A percentile compares a stretch with the other conserved stretches of the same genome.
These are phyloP conservation scores for Camellia granthamiana DNA, from an alignment of 148 eudicot species.

Conservation along the genomic window DNA sequence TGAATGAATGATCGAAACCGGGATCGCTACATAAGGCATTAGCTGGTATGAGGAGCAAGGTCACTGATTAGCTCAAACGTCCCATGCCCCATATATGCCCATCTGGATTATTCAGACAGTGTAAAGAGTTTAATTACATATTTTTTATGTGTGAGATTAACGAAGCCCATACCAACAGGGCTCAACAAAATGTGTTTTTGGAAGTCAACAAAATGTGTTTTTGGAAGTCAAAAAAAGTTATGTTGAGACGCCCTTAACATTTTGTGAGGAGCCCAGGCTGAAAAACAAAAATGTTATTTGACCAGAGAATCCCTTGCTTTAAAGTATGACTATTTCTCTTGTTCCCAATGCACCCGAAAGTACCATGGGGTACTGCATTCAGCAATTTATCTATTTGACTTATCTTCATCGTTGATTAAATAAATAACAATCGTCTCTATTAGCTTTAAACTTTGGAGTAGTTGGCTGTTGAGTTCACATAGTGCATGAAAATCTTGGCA, in stretches of 20 bases:
- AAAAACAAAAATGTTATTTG: neutral
- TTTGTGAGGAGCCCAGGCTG: neutral
- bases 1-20: too few species aligned
- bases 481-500: neutral
- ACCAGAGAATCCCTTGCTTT: neutral
- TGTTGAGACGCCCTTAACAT: neutral
- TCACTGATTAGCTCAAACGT: neutral
- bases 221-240: neutral
- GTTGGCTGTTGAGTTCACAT: conserved; percentile 6
- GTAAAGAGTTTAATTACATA: neutral
- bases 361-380: neutral
- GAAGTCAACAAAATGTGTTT: neutral
- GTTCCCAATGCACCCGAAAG: neutral
- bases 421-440: neutral
- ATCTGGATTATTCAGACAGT: neutral
- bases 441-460: neutral
- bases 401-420: neutral
- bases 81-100: neutral
- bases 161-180: neutral
- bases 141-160: neutral
- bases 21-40: neutral
- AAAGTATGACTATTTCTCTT: neutral
- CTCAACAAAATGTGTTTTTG: neutral
- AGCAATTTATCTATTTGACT: neutral
- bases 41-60: neutral